A percentile compares a stretch with the other conserved stretches of the same genome.
Conservation (phyloP, 2,329 filamentous ascomycete genomes). For the Penicillium sclerotiorum region DNA sequence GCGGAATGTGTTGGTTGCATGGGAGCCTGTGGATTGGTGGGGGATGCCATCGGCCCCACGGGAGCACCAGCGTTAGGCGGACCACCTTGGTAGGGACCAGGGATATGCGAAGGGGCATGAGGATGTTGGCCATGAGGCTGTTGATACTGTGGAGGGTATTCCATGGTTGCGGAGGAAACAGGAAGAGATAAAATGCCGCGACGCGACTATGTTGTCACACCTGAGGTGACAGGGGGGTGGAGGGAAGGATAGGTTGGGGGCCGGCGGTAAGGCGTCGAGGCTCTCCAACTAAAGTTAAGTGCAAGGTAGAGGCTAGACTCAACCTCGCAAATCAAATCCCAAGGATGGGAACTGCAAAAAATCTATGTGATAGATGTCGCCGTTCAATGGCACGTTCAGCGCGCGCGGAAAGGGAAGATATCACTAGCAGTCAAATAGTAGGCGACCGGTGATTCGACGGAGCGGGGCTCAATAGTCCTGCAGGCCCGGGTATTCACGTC, state of each 20-base stretch:
- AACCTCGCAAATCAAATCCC: conserved; percentile 13
- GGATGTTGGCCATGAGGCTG: conserved; percentile 64
- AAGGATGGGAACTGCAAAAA: conserved; percentile 27
- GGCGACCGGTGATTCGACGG: conserved; percentile 46
- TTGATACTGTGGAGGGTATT: conserved; percentile 74
- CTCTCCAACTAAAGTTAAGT: conserved; percentile 23
- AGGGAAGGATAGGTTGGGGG: conserved; percentile 8
- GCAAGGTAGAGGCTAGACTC: conserved; percentile 11
- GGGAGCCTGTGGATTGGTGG: conserved; percentile 69
- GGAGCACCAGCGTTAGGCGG: conserved; percentile 51
- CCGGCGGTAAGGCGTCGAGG: not conserved
- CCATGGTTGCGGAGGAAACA: conserved; percentile 59
- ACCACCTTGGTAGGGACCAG: conserved; percentile 65
- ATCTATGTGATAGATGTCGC: too few species aligned
- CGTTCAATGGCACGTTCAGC: conserved; percentile 27
- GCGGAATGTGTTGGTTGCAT: conserved; percentile 60
- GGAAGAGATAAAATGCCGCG: conserved; percentile 16
- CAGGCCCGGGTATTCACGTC: conserved; percentile 44
- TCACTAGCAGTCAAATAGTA: conserved; percentile 22
- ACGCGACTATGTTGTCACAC: conserved; percentile 30
- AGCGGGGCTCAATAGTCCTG: conserved; percentile 38
- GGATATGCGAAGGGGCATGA: conserved; percentile 60
- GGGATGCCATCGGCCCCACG: conserved; percentile 66
- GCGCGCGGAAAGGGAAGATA: conserved; percentile 29
- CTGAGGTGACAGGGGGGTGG: conserved; percentile 23